phyloP scores from a whole-genome alignment of 257 asterid species.

The Echites panduratus region DNA sequence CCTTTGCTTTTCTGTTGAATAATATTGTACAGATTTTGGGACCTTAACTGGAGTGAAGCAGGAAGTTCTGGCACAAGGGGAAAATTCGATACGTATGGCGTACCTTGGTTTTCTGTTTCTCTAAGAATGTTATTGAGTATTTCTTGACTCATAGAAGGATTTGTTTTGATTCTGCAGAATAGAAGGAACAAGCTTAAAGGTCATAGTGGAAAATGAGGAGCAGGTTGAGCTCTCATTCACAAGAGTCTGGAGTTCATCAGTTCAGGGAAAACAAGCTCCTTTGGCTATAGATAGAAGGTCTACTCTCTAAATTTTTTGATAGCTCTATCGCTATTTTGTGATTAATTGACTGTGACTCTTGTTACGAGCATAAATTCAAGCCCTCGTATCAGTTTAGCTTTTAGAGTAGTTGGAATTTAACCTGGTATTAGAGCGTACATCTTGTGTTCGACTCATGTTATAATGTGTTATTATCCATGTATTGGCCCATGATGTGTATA shows the following conservation, averaged over 20 bases:
- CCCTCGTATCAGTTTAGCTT: no score
- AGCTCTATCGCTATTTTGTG: not conserved
- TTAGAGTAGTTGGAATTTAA: no score
- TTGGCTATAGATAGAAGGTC: conserved; percentile 65
- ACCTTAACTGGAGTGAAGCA: conserved; percentile 57
- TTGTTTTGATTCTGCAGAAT: conserved; percentile 35
- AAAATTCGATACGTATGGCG: conserved; percentile 37
- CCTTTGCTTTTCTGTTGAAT: not conserved
- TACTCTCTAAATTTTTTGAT: conserved; percentile 5
- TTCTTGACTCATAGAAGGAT: not conserved
- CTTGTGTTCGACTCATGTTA: no score
- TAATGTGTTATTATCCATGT: no score
- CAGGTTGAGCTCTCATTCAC: conserved; percentile 75
- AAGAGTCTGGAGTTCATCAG: conserved; percentile 72
- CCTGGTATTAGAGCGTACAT: no score
- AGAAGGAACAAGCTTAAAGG: conserved; percentile 51
- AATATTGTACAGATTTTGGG: conserved; percentile 45
- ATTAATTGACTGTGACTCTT: not conserved
- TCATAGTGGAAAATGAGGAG: conserved; percentile 56
- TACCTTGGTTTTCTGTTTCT: not conserved
- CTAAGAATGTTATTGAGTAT: no score
- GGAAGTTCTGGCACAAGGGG: conserved; percentile 46
- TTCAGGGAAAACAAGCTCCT: conserved; percentile 57
- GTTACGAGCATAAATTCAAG: no score
- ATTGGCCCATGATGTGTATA: no score